Evolutionary conservation across 2,329 filamentous ascomycete species (phyloP).

Genomic region (Aspergillus sp.): DNA sequence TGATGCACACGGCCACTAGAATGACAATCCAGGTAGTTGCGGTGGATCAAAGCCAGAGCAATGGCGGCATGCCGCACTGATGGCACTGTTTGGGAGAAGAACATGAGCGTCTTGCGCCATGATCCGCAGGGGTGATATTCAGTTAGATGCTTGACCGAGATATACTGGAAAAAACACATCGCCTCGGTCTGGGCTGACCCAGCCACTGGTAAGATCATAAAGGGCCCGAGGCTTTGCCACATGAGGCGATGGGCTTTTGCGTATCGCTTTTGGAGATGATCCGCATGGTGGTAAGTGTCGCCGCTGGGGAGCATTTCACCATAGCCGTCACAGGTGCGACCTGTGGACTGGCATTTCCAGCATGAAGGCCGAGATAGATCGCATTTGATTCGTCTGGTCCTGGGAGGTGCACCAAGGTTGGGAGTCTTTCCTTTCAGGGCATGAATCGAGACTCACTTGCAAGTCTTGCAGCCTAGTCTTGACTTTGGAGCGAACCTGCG

Average conservation of each 20-base stretch:
- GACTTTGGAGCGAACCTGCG: slow-evolving; percentile 41
- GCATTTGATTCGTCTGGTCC: slow-evolving; percentile 40
- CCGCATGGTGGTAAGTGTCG: slow-evolving; percentile 7
- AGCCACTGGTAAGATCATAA: slow-evolving; percentile 11
- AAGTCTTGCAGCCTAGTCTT: slow-evolving; percentile 40
- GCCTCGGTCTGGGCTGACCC: slow-evolving; percentile 10
- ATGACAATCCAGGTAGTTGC: slow-evolving; percentile 20
- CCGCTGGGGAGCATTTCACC: slow-evolving; percentile 14
- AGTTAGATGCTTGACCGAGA: slow-evolving; percentile 19
- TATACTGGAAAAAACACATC: slow-evolving; percentile 15
- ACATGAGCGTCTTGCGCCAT: slow-evolving; percentile 35
- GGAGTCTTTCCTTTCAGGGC: too few species aligned
- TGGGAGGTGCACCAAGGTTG: slow-evolving; percentile 9
- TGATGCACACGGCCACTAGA: slow-evolving; percentile 6
- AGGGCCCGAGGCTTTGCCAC: slow-evolving; percentile 7
- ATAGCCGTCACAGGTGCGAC: slow-evolving; percentile 40
- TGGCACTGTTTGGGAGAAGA: slow-evolving; percentile 31
- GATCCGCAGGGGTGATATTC: slow-evolving; percentile 30
- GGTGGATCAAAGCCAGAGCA: slow-evolving; percentile 23
- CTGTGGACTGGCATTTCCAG: slow-evolving; percentile 36
- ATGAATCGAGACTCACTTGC: slow-evolving; percentile 35
- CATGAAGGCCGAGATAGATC: slow-evolving; percentile 35
- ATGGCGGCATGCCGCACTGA: slow-evolving; percentile 35
- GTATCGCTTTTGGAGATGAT: not conserved
- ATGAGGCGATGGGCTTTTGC: not conserved